Conservation (phyloP, 139 green algal genomes). For the Chlorella sp. region DNA sequence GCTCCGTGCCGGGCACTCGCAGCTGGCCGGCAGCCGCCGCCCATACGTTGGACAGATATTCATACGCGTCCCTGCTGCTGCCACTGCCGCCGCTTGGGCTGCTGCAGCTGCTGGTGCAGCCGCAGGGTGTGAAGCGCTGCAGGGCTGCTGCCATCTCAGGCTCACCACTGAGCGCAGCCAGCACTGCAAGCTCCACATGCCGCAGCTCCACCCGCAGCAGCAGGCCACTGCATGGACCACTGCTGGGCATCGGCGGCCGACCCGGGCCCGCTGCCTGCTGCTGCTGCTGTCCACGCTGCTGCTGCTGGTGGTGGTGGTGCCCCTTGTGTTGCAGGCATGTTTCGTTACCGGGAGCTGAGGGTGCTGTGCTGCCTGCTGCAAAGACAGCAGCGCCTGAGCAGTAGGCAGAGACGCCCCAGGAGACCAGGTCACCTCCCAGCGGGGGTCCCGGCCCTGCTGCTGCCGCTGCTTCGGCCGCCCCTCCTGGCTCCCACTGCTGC, state of each 20-base stretch:
- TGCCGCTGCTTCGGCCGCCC: background rate
- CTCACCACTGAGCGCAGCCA: constrained; percentile 29
- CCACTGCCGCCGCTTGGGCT: background rate
- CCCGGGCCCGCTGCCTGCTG: background rate
- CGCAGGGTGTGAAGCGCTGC: background rate
- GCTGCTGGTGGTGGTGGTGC: too few species aligned
- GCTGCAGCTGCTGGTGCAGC: background rate
- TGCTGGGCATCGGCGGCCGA: background rate
- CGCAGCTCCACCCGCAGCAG: constrained; percentile 5
- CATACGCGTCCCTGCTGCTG: background rate
- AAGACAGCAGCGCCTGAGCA: background rate
- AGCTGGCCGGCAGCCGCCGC: constrained; percentile 28
- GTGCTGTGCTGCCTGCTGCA: background rate
- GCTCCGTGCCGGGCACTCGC: background rate
- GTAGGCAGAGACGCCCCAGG: background rate
- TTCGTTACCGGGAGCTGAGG: background rate
- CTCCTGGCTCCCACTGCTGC: background rate
- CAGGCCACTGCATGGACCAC: background rate
- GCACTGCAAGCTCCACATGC: constrained; percentile 24
- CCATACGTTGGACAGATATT: constrained; percentile 18
- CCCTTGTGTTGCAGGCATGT: background rate
- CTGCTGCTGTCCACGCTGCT: background rate
- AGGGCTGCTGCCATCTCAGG: constrained; percentile 5
- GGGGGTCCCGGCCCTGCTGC: background rate
- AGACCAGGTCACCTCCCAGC: background rate